Percentiles rank a stretch among this genome's conserved stretches.
Evolutionary conservation across 140 eudicot genomes (phyloP).

Genomic region (Bidens hawaiensis): DNA sequence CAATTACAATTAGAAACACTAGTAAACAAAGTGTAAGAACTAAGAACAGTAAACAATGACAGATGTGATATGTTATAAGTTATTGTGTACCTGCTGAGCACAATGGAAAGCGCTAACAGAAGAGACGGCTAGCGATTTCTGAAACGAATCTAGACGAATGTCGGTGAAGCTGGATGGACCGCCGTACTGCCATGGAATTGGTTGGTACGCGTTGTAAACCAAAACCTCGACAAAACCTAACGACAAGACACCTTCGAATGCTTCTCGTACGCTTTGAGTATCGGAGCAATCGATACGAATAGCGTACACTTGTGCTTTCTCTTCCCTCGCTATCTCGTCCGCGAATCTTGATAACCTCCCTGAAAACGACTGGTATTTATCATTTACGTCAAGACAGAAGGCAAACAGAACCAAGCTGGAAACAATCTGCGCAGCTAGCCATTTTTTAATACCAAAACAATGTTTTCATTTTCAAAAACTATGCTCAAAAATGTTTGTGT

Average conservation of each 20-base stretch:
- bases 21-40: too few species aligned
- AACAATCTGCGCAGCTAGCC: too few species aligned
- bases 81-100: conserved; percentile 64
- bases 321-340: conserved; percentile 83
- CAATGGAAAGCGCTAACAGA: conserved; percentile 81
- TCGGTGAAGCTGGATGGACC: conserved; percentile 56
- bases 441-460: too few species aligned
- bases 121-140: conserved; percentile 67
- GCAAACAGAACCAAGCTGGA: too few species aligned
- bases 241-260: conserved; percentile 81
- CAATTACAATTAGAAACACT: too few species aligned
- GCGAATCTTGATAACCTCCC: conserved; percentile 76
- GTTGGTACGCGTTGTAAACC: conserved; percentile 77
- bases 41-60: background rate
- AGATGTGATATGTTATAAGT: background rate
- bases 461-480: too few species aligned
- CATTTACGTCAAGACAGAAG: too few species aligned
- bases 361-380: too few species aligned
- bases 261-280: conserved; percentile 60
- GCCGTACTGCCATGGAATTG: conserved; percentile 41
- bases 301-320: conserved; percentile 78
- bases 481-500: too few species aligned
- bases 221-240: conserved; percentile 80
- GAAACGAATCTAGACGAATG: conserved; percentile 52
- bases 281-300: conserved; percentile 89